Conservation (phyloP, 1,284 basidiomycete genomes). For the Apiotrichum veenhuisii region DNA sequence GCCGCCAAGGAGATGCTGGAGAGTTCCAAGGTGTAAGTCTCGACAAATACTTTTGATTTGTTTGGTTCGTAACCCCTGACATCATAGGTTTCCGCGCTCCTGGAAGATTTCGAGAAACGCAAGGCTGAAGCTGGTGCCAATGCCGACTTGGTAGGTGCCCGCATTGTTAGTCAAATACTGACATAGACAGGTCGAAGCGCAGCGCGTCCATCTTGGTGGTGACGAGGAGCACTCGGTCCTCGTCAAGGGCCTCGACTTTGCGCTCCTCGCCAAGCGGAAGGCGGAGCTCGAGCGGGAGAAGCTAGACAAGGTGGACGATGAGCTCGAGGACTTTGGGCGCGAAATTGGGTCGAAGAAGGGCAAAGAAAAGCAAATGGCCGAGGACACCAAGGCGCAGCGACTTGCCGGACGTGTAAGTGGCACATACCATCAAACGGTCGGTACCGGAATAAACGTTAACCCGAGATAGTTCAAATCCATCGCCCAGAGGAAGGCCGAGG, state of each 20-base stretch:
- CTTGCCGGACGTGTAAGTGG: background rate
- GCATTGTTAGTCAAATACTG: background rate
- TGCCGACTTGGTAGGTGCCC: conserved; percentile 25
- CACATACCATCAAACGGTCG: background rate
- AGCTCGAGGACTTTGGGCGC: conserved; percentile 58
- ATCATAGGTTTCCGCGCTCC: conserved; percentile 44
- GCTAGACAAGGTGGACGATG: conserved; percentile 65
- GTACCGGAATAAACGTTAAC: conserved; percentile 6
- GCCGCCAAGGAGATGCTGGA: conserved; percentile 42
- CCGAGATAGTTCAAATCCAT: conserved; percentile 43
- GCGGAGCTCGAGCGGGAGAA: conserved; percentile 57
- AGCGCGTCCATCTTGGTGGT: conserved; percentile 79
- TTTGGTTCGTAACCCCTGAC: conserved; percentile 1
- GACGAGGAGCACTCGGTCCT: conserved; percentile 79
- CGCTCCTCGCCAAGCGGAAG: conserved; percentile 77
- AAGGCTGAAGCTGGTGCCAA: conserved; percentile 60
- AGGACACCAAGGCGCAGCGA: background rate
- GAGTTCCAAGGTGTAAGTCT: conserved; percentile 42
- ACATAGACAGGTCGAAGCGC: conserved; percentile 62
- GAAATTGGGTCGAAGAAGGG: conserved; percentile 4
- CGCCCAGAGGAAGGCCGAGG: conserved; percentile 32
- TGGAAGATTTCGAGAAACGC: conserved; percentile 72
- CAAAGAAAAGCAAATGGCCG: conserved; percentile 9
- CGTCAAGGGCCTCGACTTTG: conserved; percentile 82
- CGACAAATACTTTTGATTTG: background rate